Evolutionary conservation across 1,284 basidiomycete genomes (phyloP).

Genomic region (Boletellus deceptivus): DNA sequence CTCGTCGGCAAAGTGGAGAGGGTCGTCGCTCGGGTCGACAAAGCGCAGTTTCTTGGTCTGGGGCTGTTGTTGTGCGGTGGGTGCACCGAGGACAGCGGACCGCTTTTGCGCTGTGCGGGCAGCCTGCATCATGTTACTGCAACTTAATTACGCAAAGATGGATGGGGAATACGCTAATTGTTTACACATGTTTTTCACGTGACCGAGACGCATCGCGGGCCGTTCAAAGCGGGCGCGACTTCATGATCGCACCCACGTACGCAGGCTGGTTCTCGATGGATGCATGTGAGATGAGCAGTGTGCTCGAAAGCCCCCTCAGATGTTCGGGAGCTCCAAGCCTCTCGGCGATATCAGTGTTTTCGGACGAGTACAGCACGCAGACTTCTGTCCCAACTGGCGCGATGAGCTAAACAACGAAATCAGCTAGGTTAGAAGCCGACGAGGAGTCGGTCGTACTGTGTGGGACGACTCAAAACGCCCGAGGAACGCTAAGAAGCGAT

Average conservation of each 20-base stretch:
- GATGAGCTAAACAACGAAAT: constrained; percentile 46
- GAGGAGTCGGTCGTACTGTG: constrained; percentile 41
- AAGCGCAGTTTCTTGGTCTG: constrained; percentile 77
- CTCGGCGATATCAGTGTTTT: constrained; percentile 41
- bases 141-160: no score
- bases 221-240: constrained; percentile 17
- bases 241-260: constrained; percentile 35
- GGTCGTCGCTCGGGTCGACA: constrained; percentile 72
- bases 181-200: no score
- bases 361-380: constrained; percentile 53
- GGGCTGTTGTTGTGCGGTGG: constrained; percentile 22
- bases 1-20: constrained; percentile 69
- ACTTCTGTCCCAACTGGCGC: constrained; percentile 46
- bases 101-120: constrained; percentile 55
- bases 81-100: constrained; percentile 45
- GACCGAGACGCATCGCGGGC: not conserved
- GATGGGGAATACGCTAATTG: no score
- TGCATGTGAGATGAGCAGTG: constrained; percentile 36
- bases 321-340: constrained; percentile 37
- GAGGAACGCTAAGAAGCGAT: constrained; percentile 44
- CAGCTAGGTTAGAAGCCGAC: constrained; percentile 5
- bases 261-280: constrained; percentile 33
- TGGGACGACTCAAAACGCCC: constrained; percentile 47
- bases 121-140: constrained; percentile 39
- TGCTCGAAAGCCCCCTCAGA: constrained; percentile 35